These are phyloP conservation scores for Ophiostoma ips DNA, from an alignment of 2,329 filamentous ascomycete genomes.

Conservation along the genomic window DNA sequence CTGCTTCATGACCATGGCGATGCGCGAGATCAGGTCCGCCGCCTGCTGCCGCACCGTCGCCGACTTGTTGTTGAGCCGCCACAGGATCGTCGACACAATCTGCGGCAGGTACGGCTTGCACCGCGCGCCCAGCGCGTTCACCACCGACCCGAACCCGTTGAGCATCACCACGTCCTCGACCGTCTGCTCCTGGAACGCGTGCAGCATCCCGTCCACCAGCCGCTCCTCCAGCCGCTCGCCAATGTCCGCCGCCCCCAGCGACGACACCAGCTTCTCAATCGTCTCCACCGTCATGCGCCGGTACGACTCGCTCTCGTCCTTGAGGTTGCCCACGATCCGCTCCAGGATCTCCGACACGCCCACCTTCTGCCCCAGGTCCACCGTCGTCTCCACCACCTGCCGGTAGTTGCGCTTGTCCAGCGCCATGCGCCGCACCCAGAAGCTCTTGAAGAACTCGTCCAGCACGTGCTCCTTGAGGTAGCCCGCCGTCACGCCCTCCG, in stretches of 20 bases:
- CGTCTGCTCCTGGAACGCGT: slow-evolving; percentile 95
- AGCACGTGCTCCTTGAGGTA: slow-evolving; percentile 94
- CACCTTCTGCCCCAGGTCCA: slow-evolving; percentile 96
- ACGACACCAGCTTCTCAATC: slow-evolving; percentile 88
- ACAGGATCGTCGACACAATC: slow-evolving; percentile 92
- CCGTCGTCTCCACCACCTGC: slow-evolving; percentile 94
- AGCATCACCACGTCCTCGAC: slow-evolving; percentile 93
- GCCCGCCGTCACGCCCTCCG: slow-evolving; percentile 83
- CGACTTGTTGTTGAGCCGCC: slow-evolving; percentile 95
- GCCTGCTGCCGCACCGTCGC: slow-evolving; percentile 94
- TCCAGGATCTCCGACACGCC: slow-evolving; percentile 91
- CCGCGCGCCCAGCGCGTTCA: slow-evolving; percentile 83
- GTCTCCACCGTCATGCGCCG: slow-evolving; percentile 99
- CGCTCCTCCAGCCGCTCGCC: slow-evolving; percentile 84
- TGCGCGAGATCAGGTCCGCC: slow-evolving; percentile 88
- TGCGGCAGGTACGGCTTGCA: slow-evolving; percentile 96
- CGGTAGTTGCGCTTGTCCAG: slow-evolving; percentile 95
- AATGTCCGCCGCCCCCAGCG: slow-evolving; percentile 85
- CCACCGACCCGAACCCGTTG: slow-evolving; percentile 94
- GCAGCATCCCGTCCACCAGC: slow-evolving; percentile 86
- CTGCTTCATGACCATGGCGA: slow-evolving; percentile 98
- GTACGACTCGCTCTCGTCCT: slow-evolving; percentile 96
- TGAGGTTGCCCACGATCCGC: slow-evolving; percentile 84
- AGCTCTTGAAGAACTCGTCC: slow-evolving; percentile 95
- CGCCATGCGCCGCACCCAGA: slow-evolving; percentile 96